phyloP scores from a whole-genome alignment of 2,329 filamentous ascomycete genomes.

The Ceratocystis papillata region DNA sequence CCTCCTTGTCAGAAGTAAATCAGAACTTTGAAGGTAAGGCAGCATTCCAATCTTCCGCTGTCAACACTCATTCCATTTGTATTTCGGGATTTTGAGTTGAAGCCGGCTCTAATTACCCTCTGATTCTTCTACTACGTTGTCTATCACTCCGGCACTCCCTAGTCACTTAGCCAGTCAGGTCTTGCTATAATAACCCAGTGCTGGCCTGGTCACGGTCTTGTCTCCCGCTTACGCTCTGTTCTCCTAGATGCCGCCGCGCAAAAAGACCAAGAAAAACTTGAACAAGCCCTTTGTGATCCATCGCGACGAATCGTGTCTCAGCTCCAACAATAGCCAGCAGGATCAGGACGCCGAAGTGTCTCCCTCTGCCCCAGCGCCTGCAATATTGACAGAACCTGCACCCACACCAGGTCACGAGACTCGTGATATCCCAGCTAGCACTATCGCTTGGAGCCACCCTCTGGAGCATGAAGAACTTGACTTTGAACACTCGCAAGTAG shows the following conservation, averaged over 20 bases:
- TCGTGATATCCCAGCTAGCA: neutral
- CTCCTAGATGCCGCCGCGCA: slow-evolving; percentile 23
- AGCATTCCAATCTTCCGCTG: slow-evolving; percentile 11
- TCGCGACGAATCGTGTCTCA: slow-evolving; percentile 24
- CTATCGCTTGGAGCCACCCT: neutral
- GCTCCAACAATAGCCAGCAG: slow-evolving; percentile 23
- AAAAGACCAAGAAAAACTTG: slow-evolving; percentile 19
- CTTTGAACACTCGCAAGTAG: slow-evolving; percentile 12
- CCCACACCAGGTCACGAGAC: slow-evolving; percentile 7
- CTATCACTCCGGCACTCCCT: neutral
- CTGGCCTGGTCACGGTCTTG: neutral
- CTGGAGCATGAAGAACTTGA: slow-evolving; percentile 15
- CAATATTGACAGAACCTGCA: too few relatives aligned
- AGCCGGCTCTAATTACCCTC: neutral
- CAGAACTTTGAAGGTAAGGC: neutral
- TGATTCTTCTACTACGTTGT: neutral
- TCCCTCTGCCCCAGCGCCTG: neutral
- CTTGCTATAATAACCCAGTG: neutral
- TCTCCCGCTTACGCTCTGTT: slow-evolving; percentile 10
- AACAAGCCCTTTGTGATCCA: slow-evolving; percentile 22
- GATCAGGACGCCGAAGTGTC: neutral
- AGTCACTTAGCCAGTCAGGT: neutral
- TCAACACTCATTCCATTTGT: slow-evolving; percentile 2
- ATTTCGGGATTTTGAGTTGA: neutral
- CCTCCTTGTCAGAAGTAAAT: neutral